Conservation (phyloP, 176 grass and related monocot species). For the Bonia amplexicaulis region DNA sequence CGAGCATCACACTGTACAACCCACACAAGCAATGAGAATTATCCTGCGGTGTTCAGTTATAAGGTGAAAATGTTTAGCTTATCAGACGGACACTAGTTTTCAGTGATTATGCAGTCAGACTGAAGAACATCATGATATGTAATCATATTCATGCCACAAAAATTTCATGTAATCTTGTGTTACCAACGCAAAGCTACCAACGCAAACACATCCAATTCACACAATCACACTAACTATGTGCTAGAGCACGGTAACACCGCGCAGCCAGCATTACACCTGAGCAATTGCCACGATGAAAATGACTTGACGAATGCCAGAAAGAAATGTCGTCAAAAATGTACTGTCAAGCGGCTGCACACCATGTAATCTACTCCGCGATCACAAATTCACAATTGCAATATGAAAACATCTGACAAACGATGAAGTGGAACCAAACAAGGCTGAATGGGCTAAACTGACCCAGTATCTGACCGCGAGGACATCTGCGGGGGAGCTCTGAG, state of each 20-base stretch:
- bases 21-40: background rate
- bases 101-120: background rate
- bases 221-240: background rate
- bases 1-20: background rate
- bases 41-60: background rate
- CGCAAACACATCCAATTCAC: background rate
- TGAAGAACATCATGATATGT: background rate
- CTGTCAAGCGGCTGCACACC: background rate
- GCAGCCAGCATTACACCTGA: background rate
- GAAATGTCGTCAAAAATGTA: background rate
- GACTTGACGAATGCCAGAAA: no score
- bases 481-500: constrained; percentile 52
- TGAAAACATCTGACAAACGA: constrained; percentile 1
- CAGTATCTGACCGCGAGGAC: constrained; percentile 72
- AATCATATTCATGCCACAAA: background rate
- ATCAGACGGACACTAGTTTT: background rate
- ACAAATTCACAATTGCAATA: constrained; percentile 1
- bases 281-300: background rate
- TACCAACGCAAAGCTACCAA: background rate
- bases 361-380: background rate
- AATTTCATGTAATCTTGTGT: background rate
- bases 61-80: background rate
- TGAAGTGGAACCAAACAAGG: constrained; percentile 4
- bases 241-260: background rate
- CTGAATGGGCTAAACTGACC: constrained; percentile 45